A percentile compares a stretch with the other conserved stretches of the same genome.
These are phyloP conservation scores for Psilocybe cyanescens DNA, from an alignment of 768 basidiomycete genomes.

Conservation along the genomic window DNA sequence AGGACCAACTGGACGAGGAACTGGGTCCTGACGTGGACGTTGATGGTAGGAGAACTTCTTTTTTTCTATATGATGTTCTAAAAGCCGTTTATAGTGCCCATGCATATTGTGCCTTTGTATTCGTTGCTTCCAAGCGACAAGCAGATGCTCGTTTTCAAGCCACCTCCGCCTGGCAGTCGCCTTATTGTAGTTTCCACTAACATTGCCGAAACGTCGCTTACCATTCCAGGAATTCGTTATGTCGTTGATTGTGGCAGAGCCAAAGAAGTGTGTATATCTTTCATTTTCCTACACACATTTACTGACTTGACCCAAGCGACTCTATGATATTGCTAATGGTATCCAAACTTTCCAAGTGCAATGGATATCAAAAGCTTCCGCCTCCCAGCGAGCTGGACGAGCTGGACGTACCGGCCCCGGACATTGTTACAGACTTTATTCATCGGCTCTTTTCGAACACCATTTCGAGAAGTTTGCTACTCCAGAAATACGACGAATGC, in stretches of 20 bases:
- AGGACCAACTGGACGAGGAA: conserved; percentile 56
- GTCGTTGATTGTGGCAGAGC: conserved; percentile 97
- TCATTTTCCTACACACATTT: background rate
- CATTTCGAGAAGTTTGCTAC: conserved; percentile 86
- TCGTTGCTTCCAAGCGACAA: conserved; percentile 91
- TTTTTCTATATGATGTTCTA: conserved; percentile 9
- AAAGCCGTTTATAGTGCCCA: conserved; percentile 60
- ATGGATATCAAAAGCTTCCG: conserved; percentile 96
- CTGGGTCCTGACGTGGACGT: conserved; percentile 69
- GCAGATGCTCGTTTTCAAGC: conserved; percentile 91
- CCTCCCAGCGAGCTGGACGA: conserved; percentile 92
- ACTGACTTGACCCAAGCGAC: conserved; percentile 52
- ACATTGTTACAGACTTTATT: conserved; percentile 97
- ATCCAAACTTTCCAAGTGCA: conserved; percentile 92
- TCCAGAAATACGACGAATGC: conserved; percentile 94
- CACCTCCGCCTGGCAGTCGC: conserved; percentile 79
- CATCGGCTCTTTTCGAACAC: conserved; percentile 92
- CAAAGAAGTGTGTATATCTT: conserved; percentile 69
- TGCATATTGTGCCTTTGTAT: conserved; percentile 95
- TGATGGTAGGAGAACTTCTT: conserved; percentile 52
- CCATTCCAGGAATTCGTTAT: conserved; percentile 96
- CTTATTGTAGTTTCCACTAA: conserved; percentile 96
- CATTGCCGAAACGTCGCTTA: conserved; percentile 95
- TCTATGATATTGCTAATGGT: conserved; percentile 78
- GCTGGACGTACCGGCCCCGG: conserved; percentile 98